Conservation (phyloP, 1,139 yeast species). For the Taphrina pruni region DNA sequence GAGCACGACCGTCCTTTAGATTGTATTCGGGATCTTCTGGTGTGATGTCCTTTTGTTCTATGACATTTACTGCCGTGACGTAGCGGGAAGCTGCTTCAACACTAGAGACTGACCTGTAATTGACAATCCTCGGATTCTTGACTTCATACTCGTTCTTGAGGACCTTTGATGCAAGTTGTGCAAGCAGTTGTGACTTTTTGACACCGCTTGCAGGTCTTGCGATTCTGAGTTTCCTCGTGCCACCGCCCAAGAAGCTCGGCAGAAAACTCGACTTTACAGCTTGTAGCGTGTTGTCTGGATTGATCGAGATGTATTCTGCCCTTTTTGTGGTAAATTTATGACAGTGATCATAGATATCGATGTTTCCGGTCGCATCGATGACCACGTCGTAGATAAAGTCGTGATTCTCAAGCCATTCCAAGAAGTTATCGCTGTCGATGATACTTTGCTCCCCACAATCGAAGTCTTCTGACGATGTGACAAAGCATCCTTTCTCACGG, state of each 20-base stretch:
- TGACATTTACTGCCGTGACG: constrained; percentile 37
- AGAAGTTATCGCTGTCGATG: constrained; percentile 34
- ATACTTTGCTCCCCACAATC: constrained; percentile 37
- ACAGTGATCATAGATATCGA: constrained; percentile 33
- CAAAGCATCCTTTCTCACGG: constrained; percentile 28
- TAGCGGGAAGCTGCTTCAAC: constrained; percentile 17
- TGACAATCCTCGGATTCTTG: constrained; percentile 25
- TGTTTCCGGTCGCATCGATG: constrained; percentile 36
- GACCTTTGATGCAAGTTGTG: constrained; percentile 19
- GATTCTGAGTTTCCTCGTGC: constrained; percentile 26
- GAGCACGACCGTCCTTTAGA: constrained; percentile 1
- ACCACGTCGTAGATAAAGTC: constrained; percentile 18
- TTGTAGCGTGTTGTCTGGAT: constrained; percentile 25
- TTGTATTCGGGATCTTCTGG: constrained; percentile 28
- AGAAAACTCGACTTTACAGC: constrained; percentile 19
- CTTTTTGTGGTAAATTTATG: constrained; percentile 24
- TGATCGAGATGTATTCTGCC: constrained; percentile 31
- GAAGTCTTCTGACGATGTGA: constrained; percentile 32
- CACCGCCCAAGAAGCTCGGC: constrained; percentile 39
- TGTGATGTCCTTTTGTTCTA: constrained; percentile 34
- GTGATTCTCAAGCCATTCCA: constrained; percentile 33
- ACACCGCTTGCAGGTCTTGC: constrained; percentile 15
- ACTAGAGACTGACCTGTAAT: constrained; percentile 15
- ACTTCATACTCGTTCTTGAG: constrained; percentile 8
- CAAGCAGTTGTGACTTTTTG: constrained; percentile 13